These are phyloP conservation scores for Amborella trichopoda DNA, from an alignment of 164 flowering plant species.

Conservation along the genomic window DNA sequence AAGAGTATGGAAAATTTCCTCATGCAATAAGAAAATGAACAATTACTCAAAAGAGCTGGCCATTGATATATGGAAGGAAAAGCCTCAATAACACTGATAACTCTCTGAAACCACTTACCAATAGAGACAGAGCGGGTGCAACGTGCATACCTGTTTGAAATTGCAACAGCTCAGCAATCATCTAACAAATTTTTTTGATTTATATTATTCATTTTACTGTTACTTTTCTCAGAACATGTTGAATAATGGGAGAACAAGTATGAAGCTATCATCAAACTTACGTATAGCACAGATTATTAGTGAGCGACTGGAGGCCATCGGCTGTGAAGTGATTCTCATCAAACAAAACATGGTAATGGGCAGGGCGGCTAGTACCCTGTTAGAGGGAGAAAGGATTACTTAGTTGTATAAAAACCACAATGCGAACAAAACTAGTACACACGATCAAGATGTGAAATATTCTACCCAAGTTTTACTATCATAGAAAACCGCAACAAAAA, in stretches of 20 bases:
- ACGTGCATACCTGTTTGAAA: conserved; percentile 51
- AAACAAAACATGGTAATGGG: conserved; percentile 54
- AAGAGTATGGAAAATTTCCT: neutral
- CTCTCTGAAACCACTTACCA: conserved; percentile 27
- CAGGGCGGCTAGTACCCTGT: conserved; percentile 30
- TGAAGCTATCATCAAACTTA: conserved; percentile 5
- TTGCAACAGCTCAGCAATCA: neutral
- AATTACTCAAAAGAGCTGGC: neutral
- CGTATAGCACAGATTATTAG: conserved; percentile 57
- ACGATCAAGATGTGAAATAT: too few relatives aligned
- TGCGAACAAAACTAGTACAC: too few relatives aligned
- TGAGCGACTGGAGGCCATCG: conserved; percentile 55
- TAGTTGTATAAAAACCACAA: too few relatives aligned
- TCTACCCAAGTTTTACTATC: too few relatives aligned
- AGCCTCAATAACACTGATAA: neutral
- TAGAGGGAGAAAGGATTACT: too few relatives aligned
- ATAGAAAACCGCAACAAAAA: neutral
- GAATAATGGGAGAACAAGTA: neutral
- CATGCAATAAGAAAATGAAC: neutral
- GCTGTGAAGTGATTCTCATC: conserved; percentile 77
- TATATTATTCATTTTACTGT: neutral
- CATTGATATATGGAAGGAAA: neutral
- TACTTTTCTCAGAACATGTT: neutral
- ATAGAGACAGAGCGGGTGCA: conserved; percentile 81
- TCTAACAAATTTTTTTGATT: neutral